Conservation (phyloP, 768 basidiomycete species). For the Calvatia gigantea region DNA sequence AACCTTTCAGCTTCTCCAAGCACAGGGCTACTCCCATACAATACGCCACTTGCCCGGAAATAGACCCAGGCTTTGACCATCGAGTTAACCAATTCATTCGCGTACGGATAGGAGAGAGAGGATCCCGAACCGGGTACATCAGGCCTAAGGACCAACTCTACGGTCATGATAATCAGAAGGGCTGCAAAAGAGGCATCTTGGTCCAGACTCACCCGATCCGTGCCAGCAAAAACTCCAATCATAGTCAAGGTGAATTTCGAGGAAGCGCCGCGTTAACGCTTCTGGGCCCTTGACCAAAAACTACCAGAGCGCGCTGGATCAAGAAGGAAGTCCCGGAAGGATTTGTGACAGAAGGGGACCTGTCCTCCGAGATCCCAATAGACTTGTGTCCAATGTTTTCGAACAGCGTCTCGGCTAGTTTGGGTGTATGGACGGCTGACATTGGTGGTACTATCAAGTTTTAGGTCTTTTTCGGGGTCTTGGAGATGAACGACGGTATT, state of each 20-base stretch:
- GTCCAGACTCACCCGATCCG: not conserved
- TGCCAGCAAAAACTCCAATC: not conserved
- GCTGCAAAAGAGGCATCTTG: not conserved
- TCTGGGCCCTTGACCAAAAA: not conserved
- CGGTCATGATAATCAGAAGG: not conserved
- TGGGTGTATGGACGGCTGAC: not conserved
- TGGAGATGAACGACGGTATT: not conserved
- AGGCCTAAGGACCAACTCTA: not conserved
- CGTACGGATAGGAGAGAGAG: not conserved
- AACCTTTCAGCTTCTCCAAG: not conserved
- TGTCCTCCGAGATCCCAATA: not conserved
- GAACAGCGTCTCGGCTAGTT: not conserved
- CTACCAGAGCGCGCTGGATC: not conserved
- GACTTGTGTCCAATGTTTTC: not conserved
- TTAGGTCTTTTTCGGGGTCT: not conserved
- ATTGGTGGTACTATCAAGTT: not conserved
- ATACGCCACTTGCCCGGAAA: not conserved
- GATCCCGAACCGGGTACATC: not conserved
- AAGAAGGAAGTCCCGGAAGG: not conserved
- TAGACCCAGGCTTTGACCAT: not conserved
- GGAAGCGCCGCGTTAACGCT: not conserved
- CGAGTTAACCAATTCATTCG: not conserved
- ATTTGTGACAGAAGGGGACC: slow-evolving; percentile 3
- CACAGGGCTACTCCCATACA: not conserved
- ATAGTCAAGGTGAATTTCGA: not conserved